Base-by-base conservation (phyloP, 805 yeast species). In the Lipomyces orientalis region DNA sequence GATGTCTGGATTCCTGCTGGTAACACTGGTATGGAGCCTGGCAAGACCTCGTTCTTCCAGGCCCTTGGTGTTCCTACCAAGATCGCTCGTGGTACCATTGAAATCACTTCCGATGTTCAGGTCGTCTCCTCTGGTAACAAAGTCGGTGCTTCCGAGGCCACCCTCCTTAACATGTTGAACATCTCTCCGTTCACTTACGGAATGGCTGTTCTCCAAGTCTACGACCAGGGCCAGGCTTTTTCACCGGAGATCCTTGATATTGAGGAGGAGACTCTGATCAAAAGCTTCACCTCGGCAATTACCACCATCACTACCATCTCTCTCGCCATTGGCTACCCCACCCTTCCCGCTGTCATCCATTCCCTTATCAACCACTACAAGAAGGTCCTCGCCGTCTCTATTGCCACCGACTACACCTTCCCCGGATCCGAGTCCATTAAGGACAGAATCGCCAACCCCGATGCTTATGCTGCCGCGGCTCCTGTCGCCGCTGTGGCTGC, bases 41-140 rank as follows among this genome's bases (percentile, higher is more conserved):
- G 98, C 90, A 95, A 95, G 92, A 95, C 99, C 81, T 95, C 99
- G 82, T 95, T 95, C 97, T 95, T 95, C 98, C 99, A 95, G 89
- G 99, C 99, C 82, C 89, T 95, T 80, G 98, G 98, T 91, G 97
- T 95, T 80, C 99, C 99, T 89, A 95, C 99, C 91, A 95, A 95
- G 96, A 95, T 95, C 93, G 95, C 97, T 85, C 93, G 99, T 91
- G 99, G 99, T 95, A 93, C 97, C 86, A 95, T 95, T 89, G 99
- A 95, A 87, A 95, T 95, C 85, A 93, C 92, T 83, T 84, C 90
- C 78, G 99, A 95, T 81, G 97, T 95, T 80, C 91, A 91, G 87
- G 97, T 95, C 82, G 97, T 93, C 80, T 88, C 85, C 74, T 88
- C 89, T 73, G 91, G 91, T 80, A 80, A 81, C 74, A 91, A 86